A percentile compares a stretch with the other conserved stretches of the same genome.
These are phyloP conservation scores for Phytophthora pseudosyringae DNA, from an alignment of 352 stramenopile genomes.

Conservation along the genomic window DNA sequence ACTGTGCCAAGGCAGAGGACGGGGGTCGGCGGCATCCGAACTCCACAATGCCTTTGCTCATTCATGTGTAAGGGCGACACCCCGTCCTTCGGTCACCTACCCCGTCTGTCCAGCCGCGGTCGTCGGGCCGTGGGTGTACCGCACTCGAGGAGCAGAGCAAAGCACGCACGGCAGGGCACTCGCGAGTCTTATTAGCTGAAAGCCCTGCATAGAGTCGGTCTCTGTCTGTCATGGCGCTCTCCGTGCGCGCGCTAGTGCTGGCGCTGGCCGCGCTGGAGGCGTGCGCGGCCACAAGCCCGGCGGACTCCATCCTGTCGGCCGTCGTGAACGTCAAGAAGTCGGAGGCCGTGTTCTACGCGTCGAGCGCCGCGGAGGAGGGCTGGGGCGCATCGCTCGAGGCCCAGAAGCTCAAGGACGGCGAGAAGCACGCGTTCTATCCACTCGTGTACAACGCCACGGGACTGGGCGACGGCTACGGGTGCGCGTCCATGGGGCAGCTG, in stretches of 20 bases:
- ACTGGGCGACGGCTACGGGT: slow-evolving; percentile 61
- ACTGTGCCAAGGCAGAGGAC: neutral
- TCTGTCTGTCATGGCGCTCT: slow-evolving; percentile 24
- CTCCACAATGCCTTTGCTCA: neutral
- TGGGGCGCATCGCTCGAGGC: slow-evolving; percentile 62
- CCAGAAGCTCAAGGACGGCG: slow-evolving; percentile 52
- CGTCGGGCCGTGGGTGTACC: slow-evolving; percentile 21
- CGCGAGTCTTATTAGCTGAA: slow-evolving; percentile 29
- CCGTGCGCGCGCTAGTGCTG: slow-evolving; percentile 23
- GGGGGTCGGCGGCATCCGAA: neutral
- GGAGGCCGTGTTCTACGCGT: slow-evolving; percentile 67
- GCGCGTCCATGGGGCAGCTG: slow-evolving; percentile 44
- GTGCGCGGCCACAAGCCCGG: slow-evolving; percentile 35
- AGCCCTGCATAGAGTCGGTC: slow-evolving; percentile 15
- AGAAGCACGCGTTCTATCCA: slow-evolving; percentile 52
- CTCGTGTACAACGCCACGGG: slow-evolving; percentile 54
- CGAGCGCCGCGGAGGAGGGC: slow-evolving; percentile 47
- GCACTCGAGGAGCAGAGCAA: slow-evolving; percentile 7
- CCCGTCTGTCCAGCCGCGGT: slow-evolving; percentile 26
- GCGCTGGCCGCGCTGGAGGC: neutral
- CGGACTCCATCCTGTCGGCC: slow-evolving; percentile 49
- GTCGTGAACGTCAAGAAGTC: slow-evolving; percentile 66
- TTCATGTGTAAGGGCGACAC: neutral
- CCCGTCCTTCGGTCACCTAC: neutral
- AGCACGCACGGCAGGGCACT: neutral